phyloP scores from a whole-genome alignment of 192 early-diverging fungal genomes.

The Radiomyces spectabilis region DNA sequence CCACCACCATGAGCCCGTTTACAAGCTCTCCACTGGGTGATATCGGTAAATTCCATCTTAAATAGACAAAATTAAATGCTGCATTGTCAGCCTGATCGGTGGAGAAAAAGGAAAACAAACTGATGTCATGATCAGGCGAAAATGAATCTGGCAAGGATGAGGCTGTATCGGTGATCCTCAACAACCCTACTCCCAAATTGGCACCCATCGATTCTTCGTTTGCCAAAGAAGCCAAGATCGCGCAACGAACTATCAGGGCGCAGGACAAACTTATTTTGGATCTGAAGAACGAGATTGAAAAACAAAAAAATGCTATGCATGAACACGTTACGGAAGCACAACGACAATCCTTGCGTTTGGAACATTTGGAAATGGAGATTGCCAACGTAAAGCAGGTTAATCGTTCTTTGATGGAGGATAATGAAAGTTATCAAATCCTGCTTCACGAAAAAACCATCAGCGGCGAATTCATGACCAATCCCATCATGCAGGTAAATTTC shows the following conservation, averaged over 20 bases:
- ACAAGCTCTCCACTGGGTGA: not conserved
- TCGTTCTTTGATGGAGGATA: conserved; percentile 67
- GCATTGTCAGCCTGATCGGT: no score
- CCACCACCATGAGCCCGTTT: not conserved
- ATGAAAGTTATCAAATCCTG: conserved; percentile 73
- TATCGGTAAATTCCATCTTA: no score
- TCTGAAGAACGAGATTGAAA: conserved; percentile 31
- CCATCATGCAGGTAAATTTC: conserved; percentile 49
- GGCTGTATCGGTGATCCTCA: not conserved
- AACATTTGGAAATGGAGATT: conserved; percentile 48
- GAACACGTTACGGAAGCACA: conserved; percentile 27
- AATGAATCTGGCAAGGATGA: no score
- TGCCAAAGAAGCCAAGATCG: conserved; percentile 28
- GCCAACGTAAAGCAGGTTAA: conserved; percentile 60
- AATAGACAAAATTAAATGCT: no score
- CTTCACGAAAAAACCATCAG: conserved; percentile 76
- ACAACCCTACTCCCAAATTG: not conserved
- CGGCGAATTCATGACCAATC: conserved; percentile 64
- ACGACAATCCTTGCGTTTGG: conserved; percentile 27
- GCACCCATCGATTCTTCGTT: conserved; percentile 7
- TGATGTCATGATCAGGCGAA: no score
- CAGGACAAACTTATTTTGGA: conserved; percentile 35
- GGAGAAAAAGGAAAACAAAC: no score
- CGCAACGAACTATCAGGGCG: conserved; percentile 30
- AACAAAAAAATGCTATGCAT: conserved; percentile 27